Conservation (phyloP, 441 rosid genomes). For the Capsella rubella region DNA sequence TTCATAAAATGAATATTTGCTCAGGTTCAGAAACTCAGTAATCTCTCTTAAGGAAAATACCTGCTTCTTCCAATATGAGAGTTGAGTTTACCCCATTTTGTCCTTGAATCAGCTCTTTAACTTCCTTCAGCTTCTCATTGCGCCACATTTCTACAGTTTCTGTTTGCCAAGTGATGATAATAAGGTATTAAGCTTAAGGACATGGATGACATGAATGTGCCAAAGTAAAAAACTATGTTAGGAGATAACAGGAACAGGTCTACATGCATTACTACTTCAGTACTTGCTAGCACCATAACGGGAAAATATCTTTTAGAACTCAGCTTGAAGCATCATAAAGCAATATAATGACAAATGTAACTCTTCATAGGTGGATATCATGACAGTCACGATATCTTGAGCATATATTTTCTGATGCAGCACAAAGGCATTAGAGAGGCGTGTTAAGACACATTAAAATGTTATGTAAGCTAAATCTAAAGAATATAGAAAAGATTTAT, state of each 20-base stretch:
- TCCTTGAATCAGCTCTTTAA: slow-evolving; percentile 56
- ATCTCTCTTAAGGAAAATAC: slow-evolving; percentile 50
- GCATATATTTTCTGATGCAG: background rate
- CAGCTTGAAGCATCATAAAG: background rate
- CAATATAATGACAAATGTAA: background rate
- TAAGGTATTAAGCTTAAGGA: slow-evolving; percentile 4
- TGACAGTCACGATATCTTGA: background rate
- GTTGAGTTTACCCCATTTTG: slow-evolving; percentile 58
- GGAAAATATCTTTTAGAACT: background rate
- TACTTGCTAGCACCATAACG: background rate
- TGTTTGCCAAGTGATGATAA: slow-evolving; percentile 49
- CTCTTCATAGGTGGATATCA: background rate
- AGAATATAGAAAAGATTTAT: background rate
- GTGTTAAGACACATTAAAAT: background rate
- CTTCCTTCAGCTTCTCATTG: slow-evolving; percentile 75
- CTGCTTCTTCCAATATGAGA: slow-evolving; percentile 71
- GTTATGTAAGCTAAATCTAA: background rate
- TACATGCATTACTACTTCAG: background rate
- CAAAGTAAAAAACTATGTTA: slow-evolving; percentile 13
- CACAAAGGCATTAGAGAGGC: background rate
- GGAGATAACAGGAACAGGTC: slow-evolving; percentile 17
- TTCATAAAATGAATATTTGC: slow-evolving; percentile 12
- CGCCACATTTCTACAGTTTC: slow-evolving; percentile 95
- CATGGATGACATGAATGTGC: slow-evolving; percentile 17
- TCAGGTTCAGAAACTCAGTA: slow-evolving; percentile 23